phyloP scores from a whole-genome alignment of 2,329 filamentous ascomycete species.

The Pseudogymnoascus sp. region DNA sequence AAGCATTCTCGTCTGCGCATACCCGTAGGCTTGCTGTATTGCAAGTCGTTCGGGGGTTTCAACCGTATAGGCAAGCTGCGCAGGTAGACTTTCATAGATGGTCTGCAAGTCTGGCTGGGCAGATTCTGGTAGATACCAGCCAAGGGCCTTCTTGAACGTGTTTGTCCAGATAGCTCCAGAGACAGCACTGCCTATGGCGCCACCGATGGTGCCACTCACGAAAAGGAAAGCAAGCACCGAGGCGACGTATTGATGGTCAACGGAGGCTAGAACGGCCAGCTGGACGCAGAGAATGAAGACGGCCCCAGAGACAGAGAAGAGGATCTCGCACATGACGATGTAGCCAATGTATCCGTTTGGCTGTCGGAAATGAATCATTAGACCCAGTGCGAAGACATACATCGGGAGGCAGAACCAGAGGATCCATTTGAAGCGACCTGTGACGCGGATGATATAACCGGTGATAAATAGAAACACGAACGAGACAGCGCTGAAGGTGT shows the following conservation, averaged over 20 bases:
- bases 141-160: conserved; percentile 47
- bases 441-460: conserved; percentile 40
- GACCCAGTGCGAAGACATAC: conserved; percentile 43
- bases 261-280: conserved; percentile 49
- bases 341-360: conserved; percentile 42
- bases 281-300: conserved; percentile 50
- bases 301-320: conserved; percentile 41
- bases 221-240: conserved; percentile 52
- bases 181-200: conserved; percentile 52
- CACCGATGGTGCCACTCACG: conserved; percentile 53
- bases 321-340: conserved; percentile 49
- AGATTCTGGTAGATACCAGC: conserved; percentile 40
- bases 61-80: conserved; percentile 43
- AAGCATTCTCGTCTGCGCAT: conserved; percentile 43
- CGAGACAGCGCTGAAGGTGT: conserved; percentile 38
- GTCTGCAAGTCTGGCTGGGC: conserved; percentile 32
- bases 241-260: conserved; percentile 52
- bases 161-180: conserved; percentile 59
- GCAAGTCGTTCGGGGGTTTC: conserved; percentile 39
- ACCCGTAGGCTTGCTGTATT: conserved; percentile 52
- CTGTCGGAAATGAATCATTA: conserved; percentile 50
- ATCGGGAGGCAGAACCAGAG: conserved; percentile 42
- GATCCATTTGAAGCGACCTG: conserved; percentile 45
- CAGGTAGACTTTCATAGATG: conserved; percentile 47
- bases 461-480: conserved; percentile 39